phyloP scores from a whole-genome alignment of 73 alveolate genomes.

The Symbiodinium natans region DNA sequence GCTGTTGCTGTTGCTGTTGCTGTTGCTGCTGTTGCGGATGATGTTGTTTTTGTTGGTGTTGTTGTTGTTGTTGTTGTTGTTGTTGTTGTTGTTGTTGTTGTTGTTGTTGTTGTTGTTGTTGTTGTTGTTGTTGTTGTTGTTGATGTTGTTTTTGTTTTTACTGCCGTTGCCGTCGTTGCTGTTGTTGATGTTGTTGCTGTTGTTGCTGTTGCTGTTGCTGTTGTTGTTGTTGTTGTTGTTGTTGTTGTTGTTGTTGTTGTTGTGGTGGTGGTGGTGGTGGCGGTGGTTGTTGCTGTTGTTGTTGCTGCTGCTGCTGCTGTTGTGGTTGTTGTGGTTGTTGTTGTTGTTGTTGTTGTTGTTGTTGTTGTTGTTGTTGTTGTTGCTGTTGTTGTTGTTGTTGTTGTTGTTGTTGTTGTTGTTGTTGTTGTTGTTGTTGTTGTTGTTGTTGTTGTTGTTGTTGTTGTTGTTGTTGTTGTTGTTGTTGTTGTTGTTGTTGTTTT shows the following conservation, averaged over 20 bases:
- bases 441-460: background rate
- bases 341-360: background rate
- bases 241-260: background rate
- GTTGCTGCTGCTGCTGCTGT: too few relatives aligned
- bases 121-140: constrained; percentile 2
- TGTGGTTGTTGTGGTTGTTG: too few relatives aligned
- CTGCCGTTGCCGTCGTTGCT: background rate
- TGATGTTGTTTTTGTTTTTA: background rate
- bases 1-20: background rate
- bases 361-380: background rate
- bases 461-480: background rate
- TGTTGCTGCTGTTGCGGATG: too few relatives aligned
- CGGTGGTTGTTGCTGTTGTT: too few relatives aligned
- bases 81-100: constrained; percentile 2
- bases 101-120: background rate
- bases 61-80: constrained; percentile 1
- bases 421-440: background rate
- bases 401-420: background rate
- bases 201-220: background rate
- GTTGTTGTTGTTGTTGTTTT: too few relatives aligned
- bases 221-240: background rate
- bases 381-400: background rate
- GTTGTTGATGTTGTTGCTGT: background rate
- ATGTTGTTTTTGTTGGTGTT: too few relatives aligned
- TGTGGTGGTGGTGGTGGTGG: too few relatives aligned